Conservation (phyloP, 2,329 filamentous ascomycete species). For the Cryphonectria japonica region DNA sequence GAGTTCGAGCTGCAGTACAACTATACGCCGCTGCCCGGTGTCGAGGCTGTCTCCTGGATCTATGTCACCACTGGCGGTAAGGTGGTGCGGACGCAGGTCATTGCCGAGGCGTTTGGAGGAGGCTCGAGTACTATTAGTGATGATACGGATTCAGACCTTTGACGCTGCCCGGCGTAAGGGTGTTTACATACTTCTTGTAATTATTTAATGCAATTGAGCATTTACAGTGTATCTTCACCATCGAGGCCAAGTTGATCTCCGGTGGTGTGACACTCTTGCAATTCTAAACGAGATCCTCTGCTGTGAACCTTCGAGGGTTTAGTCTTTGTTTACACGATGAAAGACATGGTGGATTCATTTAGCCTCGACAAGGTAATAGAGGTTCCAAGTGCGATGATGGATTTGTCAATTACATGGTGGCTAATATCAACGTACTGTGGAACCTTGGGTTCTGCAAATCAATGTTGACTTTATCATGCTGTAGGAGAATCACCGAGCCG, state of each 20-base stretch:
- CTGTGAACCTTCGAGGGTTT: not conserved
- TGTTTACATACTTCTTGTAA: not conserved
- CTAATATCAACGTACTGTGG: not conserved
- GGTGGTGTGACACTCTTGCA: not conserved
- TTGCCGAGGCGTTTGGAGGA: conserved; percentile 57
- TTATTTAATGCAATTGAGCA: not conserved
- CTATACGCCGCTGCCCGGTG: conserved; percentile 54
- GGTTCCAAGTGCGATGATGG: not conserved
- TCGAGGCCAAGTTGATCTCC: not conserved
- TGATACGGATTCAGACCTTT: conserved; percentile 34
- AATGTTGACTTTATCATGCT: not conserved
- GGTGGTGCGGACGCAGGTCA: conserved; percentile 54
- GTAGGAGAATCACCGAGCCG: not conserved
- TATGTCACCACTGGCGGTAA: conserved; percentile 51
- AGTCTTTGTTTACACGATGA: too few species aligned
- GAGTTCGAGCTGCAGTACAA: conserved; percentile 57
- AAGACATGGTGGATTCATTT: not conserved
- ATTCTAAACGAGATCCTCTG: not conserved
- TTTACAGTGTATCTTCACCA: not conserved
- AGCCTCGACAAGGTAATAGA: not conserved
- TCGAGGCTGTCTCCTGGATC: conserved; percentile 51
- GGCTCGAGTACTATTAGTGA: conserved; percentile 56
- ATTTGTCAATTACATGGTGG: not conserved
- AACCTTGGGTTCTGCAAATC: not conserved
- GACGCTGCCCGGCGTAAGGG: conserved; percentile 2